A percentile compares a stretch with the other conserved stretches of the same genome.
Evolutionary conservation across 1,284 basidiomycete genomes (phyloP).

Genomic region (Gastroboletus turbinatus): DNA sequence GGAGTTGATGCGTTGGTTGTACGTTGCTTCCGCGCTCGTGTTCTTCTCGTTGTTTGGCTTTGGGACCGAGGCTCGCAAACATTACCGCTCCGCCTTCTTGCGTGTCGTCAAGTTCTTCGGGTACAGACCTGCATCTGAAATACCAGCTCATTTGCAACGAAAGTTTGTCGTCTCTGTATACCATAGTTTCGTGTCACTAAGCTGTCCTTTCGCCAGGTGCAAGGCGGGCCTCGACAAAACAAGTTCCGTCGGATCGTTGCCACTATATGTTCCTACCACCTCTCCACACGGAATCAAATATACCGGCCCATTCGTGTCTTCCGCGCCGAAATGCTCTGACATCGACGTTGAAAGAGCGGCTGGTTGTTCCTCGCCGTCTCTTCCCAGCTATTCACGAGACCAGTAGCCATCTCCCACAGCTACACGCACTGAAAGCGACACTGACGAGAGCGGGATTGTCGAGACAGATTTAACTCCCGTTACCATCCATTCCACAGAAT

Average conservation of each 20-base stretch:
- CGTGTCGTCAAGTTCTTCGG: constrained; percentile 16
- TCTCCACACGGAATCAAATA: constrained; percentile 3
- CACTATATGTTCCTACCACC: constrained; percentile 20
- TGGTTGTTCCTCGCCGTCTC: constrained; percentile 17
- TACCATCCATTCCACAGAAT: not conserved
- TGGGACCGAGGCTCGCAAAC: constrained; percentile 38
- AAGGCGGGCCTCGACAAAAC: constrained; percentile 4
- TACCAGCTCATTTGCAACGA: not conserved
- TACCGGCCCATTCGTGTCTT: not conserved
- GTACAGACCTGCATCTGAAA: constrained; percentile 8
- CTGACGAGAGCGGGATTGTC: not conserved
- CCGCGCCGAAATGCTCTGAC: not conserved
- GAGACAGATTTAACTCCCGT: not conserved
- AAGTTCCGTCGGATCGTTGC: constrained; percentile 22
- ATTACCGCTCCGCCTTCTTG: constrained; percentile 26
- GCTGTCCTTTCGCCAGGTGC: constrained; percentile 5
- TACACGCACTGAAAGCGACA: constrained; percentile 2
- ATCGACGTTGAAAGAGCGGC: constrained; percentile 21
- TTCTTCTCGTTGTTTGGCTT: constrained; percentile 48
- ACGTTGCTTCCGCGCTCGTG: constrained; percentile 37
- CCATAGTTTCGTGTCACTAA: not conserved
- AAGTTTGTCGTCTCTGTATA: constrained; percentile 15
- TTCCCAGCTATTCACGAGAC: constrained; percentile 10
- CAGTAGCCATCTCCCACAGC: constrained; percentile 2
- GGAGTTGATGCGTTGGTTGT: constrained; percentile 38